Base-by-base conservation (phyloP, 352 stramenopile species). In the Phytophthora sp. region DNA sequence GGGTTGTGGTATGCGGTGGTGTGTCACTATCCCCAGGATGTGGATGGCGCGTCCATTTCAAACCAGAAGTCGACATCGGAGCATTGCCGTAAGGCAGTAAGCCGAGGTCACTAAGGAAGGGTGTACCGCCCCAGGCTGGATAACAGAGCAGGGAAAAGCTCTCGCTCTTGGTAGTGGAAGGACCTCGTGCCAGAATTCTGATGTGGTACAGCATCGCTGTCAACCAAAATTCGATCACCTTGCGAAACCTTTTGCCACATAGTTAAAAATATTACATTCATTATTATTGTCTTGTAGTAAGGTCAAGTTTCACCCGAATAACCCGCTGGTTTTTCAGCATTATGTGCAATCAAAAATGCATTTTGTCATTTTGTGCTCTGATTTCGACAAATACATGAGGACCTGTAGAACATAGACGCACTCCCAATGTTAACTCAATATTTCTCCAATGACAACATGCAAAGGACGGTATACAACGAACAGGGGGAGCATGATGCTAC, bases 141-240 rank as follows among this genome's bases (percentile, higher is more conserved):
- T 73, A 76, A 82, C 74, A 82, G 71, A 82, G 74, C 74, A 82
- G 71, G 74, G 74, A 82, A 80, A 82, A 82, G 41, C 59, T 55
- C 63, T 76, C 71, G 75, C 75, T 83, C 64, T 77, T 83, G 75
- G 75, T 83, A 83, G 75, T 83, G 75, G 75, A 68, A 83, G 71
- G 71, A 82, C 71, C 59, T 71, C 74, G 73, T 69, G 60, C 68
- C 64, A 80, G 71, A 82, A 82, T 80, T 36, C 53, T 79, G 74
- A 77, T 63, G 73, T 69, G 64, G 0, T 7, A 44, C 1, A 4
- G 8, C 35, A 42, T 44, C 52, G 60, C 63, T 71, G 21, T 47
- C 66, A 73, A 45, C 69, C 33, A 33, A 44, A 63, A 53, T 74
- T 73, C 69, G 55, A 77, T 51, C 55, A 67, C 59, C 65, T 71